Evolutionary conservation across 257 asterid genomes (phyloP), one percentile per base, ranked within the genome.

Genomic region (Euphrasia confusa): DNA sequence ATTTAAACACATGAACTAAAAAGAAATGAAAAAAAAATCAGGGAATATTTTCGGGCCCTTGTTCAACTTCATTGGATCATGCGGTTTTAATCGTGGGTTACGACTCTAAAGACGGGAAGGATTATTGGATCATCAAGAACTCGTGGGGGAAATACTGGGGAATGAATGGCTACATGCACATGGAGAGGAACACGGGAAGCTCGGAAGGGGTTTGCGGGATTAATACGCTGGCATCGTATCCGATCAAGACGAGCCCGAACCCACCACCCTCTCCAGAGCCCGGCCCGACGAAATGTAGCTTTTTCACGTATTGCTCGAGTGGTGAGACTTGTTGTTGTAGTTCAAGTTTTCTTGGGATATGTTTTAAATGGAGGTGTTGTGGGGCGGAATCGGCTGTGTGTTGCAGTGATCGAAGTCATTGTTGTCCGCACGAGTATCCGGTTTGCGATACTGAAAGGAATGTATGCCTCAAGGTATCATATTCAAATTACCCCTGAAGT

Each of bases 61-160:
- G 99, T 70, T 78, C 97, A 15, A 87, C 90, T 35, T 40, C 77
- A 17, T 40, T 93, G 71, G 97, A 93, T 66, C 99, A 93, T 11
- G 99, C 97, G 1, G 99, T 93, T 5, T 47, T 93, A 62, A 89
- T 93, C 0, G 95, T 89, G 24, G 99, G 99, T 0, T 89, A 93
- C 58, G 94, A 78, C 67, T 83, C 99, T 4, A 62, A 78, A 75
- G 67, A 80, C 35, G 97, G 99, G 12, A 70, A 72, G 47, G 97
- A 93, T 68, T 89, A 82, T 9, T 93, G 99, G 99, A 89, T 93
- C 10, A 54, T 93, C 18, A 93, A 93, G 68, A 93, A 93, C 59
- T 87, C 99, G 9, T 93, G 99, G 99, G 99, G 99, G 47, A 77
- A 71, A 37, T 64, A 37, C n/a, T 87, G 99, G 99, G 99, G 99